Conservation (phyloP, 345 rosid species). For the Litchi chinensis region DNA sequence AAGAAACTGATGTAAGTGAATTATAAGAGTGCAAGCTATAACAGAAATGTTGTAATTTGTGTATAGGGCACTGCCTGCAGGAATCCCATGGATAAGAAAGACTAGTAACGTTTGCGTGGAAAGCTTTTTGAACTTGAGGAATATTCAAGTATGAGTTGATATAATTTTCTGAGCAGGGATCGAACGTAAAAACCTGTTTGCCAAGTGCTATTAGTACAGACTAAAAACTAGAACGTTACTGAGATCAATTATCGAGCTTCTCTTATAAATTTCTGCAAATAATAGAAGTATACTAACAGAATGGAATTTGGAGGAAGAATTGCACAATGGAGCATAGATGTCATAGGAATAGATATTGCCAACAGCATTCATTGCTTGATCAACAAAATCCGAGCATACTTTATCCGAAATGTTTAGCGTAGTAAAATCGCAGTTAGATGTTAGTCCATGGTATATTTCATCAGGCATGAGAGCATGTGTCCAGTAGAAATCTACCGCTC, state of each 20-base stretch:
- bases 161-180: slow-evolving; percentile 25
- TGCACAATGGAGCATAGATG: slow-evolving; percentile 28
- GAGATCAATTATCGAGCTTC: no score
- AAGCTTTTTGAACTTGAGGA: slow-evolving; percentile 28
- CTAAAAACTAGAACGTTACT: neutral
- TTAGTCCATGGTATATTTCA: slow-evolving; percentile 17
- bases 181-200: slow-evolving; percentile 18
- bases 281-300: neutral
- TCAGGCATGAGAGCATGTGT: slow-evolving; percentile 26
- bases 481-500: slow-evolving; percentile 18
- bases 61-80: slow-evolving; percentile 10
- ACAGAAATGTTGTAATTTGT: neutral
- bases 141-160: slow-evolving; percentile 20
- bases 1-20: neutral
- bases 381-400: neutral
- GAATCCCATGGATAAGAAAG: slow-evolving; percentile 32
- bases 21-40: neutral
- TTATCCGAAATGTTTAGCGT: neutral
- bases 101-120: slow-evolving; percentile 25
- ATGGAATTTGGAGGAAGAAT: slow-evolving; percentile 7
- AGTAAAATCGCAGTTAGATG: slow-evolving; percentile 12
- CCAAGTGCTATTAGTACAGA: neutral
- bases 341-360: slow-evolving; percentile 21
- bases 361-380: slow-evolving; percentile 1
- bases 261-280: neutral